Conservation (phyloP, 129 eudicot species). For the Flaveria trinervia region DNA sequence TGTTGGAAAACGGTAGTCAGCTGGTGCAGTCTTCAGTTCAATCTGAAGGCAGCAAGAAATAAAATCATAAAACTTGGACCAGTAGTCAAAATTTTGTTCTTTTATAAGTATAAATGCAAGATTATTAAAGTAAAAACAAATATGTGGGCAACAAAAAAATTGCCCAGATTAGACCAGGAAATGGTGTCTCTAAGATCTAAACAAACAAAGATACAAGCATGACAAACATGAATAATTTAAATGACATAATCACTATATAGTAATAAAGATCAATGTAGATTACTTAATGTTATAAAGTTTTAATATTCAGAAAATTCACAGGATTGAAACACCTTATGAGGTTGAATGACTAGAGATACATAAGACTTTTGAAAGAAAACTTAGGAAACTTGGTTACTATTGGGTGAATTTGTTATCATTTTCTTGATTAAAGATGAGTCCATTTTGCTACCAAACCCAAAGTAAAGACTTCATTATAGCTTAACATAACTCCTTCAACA, state of each 20-base stretch:
- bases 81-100: neutral
- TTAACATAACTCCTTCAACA: conserved; percentile 4
- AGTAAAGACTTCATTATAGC: neutral
- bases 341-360: too few species aligned
- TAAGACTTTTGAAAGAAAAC: neutral
- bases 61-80: neutral
- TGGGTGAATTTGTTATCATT: neutral
- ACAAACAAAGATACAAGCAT: neutral
- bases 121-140: neutral
- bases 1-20: conserved; percentile 88
- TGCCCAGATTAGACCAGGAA: neutral
- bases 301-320: too few species aligned
- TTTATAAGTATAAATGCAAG: neutral
- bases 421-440: neutral
- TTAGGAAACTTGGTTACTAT: neutral
- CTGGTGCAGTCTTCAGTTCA: conserved; percentile 87
- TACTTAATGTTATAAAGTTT: too few species aligned
- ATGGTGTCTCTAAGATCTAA: neutral
- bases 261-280: too few species aligned
- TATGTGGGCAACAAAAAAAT: neutral
- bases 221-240: too few species aligned
- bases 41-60: conserved; percentile 42
- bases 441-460: conserved; percentile 13
- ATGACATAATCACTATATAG: too few species aligned
- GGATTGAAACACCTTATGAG: too few species aligned